These are phyloP conservation scores for Myriosclerotinia duriaeana DNA, from an alignment of 2,329 filamentous ascomycete genomes.

Conservation along the genomic window DNA sequence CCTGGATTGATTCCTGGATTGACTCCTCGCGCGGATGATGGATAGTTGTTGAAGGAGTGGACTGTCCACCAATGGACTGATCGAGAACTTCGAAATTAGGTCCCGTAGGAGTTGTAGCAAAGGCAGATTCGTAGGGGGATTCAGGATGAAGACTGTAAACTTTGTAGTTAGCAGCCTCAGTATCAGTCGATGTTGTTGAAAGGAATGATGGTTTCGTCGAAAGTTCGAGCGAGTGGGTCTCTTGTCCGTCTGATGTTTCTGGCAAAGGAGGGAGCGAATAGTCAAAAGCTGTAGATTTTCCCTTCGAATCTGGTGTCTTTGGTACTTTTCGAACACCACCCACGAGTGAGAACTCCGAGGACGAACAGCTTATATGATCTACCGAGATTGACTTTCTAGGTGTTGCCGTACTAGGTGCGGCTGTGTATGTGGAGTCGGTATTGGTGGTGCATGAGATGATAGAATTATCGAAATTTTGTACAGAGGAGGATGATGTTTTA, in stretches of 20 bases:
- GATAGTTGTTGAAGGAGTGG: constrained; percentile 21
- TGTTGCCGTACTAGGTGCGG: constrained; percentile 33
- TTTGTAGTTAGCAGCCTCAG: constrained; percentile 42
- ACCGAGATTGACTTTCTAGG: constrained; percentile 34
- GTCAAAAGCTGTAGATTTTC: constrained; percentile 31
- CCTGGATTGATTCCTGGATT: background rate
- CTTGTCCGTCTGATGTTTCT: constrained; percentile 32
- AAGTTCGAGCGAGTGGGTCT: constrained; percentile 36
- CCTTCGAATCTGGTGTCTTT: constrained; percentile 40
- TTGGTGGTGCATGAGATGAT: constrained; percentile 37
- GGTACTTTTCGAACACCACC: constrained; percentile 42
- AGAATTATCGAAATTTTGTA: constrained; percentile 35
- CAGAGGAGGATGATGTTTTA: constrained; percentile 36
- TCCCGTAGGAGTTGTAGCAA: constrained; percentile 25
- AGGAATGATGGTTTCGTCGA: constrained; percentile 40
- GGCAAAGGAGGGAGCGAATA: constrained; percentile 35
- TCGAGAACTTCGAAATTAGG: constrained; percentile 23
- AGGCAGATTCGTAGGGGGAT: constrained; percentile 29
- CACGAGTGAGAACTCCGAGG: constrained; percentile 40
- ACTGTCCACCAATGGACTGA: constrained; percentile 7
- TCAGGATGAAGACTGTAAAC: constrained; percentile 33
- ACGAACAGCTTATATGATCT: constrained; percentile 39
- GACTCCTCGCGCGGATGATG: constrained; percentile 9
- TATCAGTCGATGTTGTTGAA: constrained; percentile 38
- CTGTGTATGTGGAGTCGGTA: constrained; percentile 27